Conservation (phyloP, 2,329 filamentous ascomycete species). For the Alternaria metachromatica region DNA sequence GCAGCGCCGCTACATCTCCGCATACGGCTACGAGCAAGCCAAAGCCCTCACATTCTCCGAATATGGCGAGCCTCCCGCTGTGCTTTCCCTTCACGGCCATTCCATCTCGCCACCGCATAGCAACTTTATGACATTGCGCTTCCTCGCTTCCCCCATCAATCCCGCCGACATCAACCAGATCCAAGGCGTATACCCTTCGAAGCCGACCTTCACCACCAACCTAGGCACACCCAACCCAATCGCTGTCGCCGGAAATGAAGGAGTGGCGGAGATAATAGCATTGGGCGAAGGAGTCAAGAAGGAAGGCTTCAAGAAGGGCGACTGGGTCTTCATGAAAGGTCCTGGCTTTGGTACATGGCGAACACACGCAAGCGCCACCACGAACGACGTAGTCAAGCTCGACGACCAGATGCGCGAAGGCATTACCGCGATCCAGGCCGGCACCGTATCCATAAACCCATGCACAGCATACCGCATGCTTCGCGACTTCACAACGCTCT, state of each 20-base stretch:
- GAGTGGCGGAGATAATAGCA: constrained; percentile 85
- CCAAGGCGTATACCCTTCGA: constrained; percentile 92
- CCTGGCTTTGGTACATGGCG: constrained; percentile 93
- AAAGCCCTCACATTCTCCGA: constrained; percentile 80
- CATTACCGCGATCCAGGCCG: constrained; percentile 77
- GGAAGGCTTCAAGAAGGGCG: constrained; percentile 70
- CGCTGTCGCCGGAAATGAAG: constrained; percentile 88
- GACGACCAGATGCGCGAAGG: constrained; percentile 72
- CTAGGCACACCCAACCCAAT: constrained; percentile 80
- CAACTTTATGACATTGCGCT: constrained; percentile 76
- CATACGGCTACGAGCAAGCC: constrained; percentile 82
- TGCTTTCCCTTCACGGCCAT: constrained; percentile 73
- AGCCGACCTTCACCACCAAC: constrained; percentile 75
- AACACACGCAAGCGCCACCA: constrained; percentile 78
- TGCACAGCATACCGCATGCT: constrained; percentile 95
- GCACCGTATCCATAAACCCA: constrained; percentile 90
- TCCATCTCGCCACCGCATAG: constrained; percentile 79
- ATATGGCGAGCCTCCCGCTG: constrained; percentile 76
- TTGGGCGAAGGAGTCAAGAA: constrained; percentile 65
- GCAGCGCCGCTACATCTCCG: constrained; percentile 57
- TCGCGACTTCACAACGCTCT: constrained; percentile 72
- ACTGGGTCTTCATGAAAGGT: constrained; percentile 90
- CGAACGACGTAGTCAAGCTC: constrained; percentile 70
- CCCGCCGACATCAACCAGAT: constrained; percentile 98
- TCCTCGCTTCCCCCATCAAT: constrained; percentile 92